phyloP scores from a whole-genome alignment of 495 filamentous ascomycete species.

The Annulohypoxylon moriforme region DNA sequence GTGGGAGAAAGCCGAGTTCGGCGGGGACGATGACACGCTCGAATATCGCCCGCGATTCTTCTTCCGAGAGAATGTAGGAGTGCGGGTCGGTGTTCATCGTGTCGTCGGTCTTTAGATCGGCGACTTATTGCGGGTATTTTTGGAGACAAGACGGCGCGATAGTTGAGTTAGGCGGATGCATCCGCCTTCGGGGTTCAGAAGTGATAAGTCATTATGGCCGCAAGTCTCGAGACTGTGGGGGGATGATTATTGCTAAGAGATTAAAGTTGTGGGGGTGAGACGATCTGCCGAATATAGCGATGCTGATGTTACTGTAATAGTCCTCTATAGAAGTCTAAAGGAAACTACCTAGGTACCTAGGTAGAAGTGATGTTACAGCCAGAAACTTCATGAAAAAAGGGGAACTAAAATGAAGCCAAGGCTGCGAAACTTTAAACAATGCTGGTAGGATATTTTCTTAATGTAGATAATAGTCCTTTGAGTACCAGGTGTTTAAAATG shows the following conservation, averaged over 20 bases:
- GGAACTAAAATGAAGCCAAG: no score
- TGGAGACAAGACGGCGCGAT: background rate
- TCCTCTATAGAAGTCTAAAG: no score
- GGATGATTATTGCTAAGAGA: constrained; percentile 25
- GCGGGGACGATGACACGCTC: constrained; percentile 38
- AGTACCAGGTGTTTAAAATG: background rate
- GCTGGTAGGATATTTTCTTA: no score
- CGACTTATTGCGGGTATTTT: background rate
- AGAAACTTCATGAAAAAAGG: no score
- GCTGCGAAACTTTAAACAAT: no score
- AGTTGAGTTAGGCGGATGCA: background rate
- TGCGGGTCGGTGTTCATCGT: constrained; percentile 18
- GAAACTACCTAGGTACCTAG: no score
- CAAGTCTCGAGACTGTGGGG: no score
- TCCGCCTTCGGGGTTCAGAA: no score
- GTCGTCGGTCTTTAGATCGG: background rate
- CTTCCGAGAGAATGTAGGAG: constrained; percentile 42
- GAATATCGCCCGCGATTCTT: constrained; percentile 34
- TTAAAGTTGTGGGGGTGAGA: constrained; percentile 12
- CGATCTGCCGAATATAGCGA: background rate
- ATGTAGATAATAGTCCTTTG: background rate
- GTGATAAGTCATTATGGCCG: no score
- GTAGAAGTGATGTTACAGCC: no score
- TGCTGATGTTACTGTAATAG: background rate
- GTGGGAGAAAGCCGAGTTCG: constrained; percentile 23